Evolutionary conservation across 1,284 basidiomycete species (phyloP).

Genomic region (Apiotrichum veenhuisii): DNA sequence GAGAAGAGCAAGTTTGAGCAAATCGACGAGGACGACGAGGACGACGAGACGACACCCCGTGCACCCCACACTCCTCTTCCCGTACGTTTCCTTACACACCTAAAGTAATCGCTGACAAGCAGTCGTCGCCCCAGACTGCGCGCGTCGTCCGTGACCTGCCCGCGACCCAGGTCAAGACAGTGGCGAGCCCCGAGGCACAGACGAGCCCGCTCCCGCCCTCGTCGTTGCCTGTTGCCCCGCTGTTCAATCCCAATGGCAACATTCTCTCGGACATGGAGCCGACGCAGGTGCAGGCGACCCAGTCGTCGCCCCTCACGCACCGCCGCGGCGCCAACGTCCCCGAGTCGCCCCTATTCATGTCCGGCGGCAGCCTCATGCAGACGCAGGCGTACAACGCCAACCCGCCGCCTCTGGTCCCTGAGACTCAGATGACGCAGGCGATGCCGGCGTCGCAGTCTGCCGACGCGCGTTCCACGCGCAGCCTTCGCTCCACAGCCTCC

Average conservation of each 20-base stretch:
- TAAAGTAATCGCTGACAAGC: neutral
- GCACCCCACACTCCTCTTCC: neutral
- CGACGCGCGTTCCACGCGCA: too few relatives aligned
- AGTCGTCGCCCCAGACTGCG: neutral
- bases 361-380: conserved; percentile 26
- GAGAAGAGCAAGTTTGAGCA: neutral
- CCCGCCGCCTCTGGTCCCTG: conserved; percentile 21
- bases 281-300: conserved; percentile 8
- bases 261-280: neutral
- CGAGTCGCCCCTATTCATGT: conserved; percentile 28
- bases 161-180: neutral
- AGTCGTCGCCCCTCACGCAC: conserved; percentile 16
- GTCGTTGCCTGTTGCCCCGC: neutral
- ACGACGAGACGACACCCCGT: conserved; percentile 4
- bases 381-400: conserved; percentile 29
- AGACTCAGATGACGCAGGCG: conserved; percentile 17
- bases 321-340: neutral
- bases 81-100: neutral
- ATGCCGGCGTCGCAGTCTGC: neutral
- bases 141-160: neutral
- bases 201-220: conserved; percentile 3
- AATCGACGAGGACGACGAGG: conserved; percentile 8
- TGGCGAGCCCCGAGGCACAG: neutral
- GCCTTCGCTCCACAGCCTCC: neutral
- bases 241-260: neutral